phyloP scores from a whole-genome alignment of 495 filamentous ascomycete species.

The Chaetomium fimeti region DNA sequence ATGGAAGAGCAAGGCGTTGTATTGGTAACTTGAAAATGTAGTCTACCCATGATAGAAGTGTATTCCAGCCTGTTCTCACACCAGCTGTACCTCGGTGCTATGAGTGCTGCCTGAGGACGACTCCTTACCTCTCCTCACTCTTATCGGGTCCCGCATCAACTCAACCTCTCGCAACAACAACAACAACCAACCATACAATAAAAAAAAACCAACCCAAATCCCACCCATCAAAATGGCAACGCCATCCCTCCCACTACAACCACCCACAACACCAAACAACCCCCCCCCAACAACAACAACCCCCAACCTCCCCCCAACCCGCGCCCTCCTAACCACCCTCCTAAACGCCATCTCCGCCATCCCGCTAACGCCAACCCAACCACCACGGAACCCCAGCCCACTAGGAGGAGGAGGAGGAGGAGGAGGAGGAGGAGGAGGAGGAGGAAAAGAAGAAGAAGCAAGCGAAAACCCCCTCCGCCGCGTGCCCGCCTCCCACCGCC shows the following conservation, averaged over 20 bases:
- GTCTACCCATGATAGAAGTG: neutral
- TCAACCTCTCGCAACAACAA: neutral
- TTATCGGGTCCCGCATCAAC: neutral
- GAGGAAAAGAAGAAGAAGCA: neutral
- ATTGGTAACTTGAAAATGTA: conserved; percentile 15
- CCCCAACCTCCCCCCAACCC: conserved; percentile 37
- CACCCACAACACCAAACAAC: neutral
- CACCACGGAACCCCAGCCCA: neutral
- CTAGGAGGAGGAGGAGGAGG: neutral
- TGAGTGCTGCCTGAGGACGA: neutral
- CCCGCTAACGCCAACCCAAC: conserved; percentile 26
- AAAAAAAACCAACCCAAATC: neutral
- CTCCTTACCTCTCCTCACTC: too few species aligned
- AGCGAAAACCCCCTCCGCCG: conserved; percentile 39
- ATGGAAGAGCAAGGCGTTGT: conserved; percentile 2
- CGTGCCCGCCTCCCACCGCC: conserved; percentile 40
- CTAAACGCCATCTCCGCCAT: conserved; percentile 44
- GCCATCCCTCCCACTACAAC: neutral
- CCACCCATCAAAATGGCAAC: neutral
- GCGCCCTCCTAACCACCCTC: conserved; percentile 47
- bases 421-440: neutral
- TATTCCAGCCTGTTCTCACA: neutral
- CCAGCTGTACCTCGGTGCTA: neutral
- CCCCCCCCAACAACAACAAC: too few species aligned
- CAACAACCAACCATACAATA: neutral